phyloP scores from a whole-genome alignment of 2,329 filamentous ascomycete genomes.

The Penicillium capsulatum region DNA sequence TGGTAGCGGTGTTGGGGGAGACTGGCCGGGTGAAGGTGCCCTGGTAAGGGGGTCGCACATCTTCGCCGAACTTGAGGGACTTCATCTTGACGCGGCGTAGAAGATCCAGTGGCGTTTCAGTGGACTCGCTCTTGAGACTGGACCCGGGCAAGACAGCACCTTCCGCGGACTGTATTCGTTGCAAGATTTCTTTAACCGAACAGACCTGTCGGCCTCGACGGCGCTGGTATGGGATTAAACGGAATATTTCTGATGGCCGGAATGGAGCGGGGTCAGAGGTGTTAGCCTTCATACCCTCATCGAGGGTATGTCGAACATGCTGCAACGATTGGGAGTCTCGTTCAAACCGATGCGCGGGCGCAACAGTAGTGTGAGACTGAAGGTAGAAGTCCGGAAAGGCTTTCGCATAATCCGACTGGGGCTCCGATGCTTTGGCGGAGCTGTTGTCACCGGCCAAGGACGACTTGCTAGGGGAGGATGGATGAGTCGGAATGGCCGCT shows the following conservation, averaged over 20 bases:
- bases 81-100: slow-evolving; percentile 53
- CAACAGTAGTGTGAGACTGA: slow-evolving; percentile 68
- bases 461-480: slow-evolving; percentile 30
- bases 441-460: slow-evolving; percentile 7
- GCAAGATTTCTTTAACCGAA: slow-evolving; percentile 59
- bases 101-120: slow-evolving; percentile 35
- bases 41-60: slow-evolving; percentile 60
- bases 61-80: slow-evolving; percentile 57
- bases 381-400: slow-evolving; percentile 78
- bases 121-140: slow-evolving; percentile 23
- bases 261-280: slow-evolving; percentile 19
- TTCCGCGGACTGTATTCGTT: slow-evolving; percentile 46
- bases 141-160: slow-evolving; percentile 31
- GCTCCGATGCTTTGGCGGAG: slow-evolving; percentile 13
- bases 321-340: slow-evolving; percentile 56
- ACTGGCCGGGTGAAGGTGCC: slow-evolving; percentile 56
- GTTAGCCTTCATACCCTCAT: slow-evolving; percentile 34
- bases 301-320: slow-evolving; percentile 51
- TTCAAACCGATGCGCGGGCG: slow-evolving; percentile 51
- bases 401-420: slow-evolving; percentile 58
- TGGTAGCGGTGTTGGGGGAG: slow-evolving; percentile 38
- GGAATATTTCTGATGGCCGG: slow-evolving; percentile 35
- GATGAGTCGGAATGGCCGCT: slow-evolving; percentile 16
- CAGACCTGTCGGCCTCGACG: slow-evolving; percentile 29
- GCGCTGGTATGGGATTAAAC: slow-evolving; percentile 38